Conservation (phyloP, 352 stramenopile genomes). For the Globisporangium apiculatum region DNA sequence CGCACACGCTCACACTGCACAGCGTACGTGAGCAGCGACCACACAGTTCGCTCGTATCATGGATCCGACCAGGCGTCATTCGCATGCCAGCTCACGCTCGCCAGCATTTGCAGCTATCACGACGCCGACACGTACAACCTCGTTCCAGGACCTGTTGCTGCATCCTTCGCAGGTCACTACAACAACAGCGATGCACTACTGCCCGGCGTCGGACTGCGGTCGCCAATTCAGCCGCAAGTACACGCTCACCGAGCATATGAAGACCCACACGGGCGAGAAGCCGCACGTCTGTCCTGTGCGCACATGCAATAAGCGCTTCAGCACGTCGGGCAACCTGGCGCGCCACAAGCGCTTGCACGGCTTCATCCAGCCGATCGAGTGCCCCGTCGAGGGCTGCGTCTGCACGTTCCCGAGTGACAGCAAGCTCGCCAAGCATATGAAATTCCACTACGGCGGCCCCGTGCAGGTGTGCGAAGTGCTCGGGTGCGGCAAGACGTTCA, state of each 20-base stretch:
- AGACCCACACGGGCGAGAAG: constrained; percentile 53
- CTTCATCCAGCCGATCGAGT: constrained; percentile 29
- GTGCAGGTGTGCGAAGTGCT: constrained; percentile 31
- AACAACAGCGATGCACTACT: constrained; percentile 11
- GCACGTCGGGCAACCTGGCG: constrained; percentile 42
- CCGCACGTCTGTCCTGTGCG: constrained; percentile 39
- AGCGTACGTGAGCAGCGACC: background rate
- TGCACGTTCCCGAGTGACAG: constrained; percentile 33
- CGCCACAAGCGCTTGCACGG: constrained; percentile 47
- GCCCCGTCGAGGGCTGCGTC: constrained; percentile 23
- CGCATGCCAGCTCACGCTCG: background rate
- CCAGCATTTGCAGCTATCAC: background rate
- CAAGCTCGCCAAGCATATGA: constrained; percentile 48
- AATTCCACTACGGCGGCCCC: constrained; percentile 30
- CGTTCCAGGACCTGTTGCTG: constrained; percentile 45
- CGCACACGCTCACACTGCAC: background rate
- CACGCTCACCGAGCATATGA: constrained; percentile 44
- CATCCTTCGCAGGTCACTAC: constrained; percentile 23
- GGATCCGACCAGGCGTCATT: background rate
- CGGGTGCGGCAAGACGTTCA: constrained; percentile 42
- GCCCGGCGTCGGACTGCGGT: constrained; percentile 18
- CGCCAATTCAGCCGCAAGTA: constrained; percentile 43
- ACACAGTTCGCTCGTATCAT: background rate
- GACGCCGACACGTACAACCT: background rate
- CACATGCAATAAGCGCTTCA: constrained; percentile 42